phyloP scores from a whole-genome alignment of 2,329 filamentous ascomycete species.

The Cucurbitaria berberidis region DNA sequence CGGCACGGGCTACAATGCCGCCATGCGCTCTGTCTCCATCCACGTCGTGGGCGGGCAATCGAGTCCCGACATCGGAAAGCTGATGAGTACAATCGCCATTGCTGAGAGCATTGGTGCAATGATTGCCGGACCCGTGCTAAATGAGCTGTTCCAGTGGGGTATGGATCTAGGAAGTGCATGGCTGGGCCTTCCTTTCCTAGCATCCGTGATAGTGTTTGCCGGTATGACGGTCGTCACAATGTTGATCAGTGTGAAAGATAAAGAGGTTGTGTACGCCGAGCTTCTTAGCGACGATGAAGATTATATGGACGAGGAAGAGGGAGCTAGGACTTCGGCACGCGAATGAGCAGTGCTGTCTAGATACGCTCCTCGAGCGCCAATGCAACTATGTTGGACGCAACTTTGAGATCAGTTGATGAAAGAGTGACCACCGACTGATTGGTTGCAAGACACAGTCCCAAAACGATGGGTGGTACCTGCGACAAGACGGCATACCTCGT shows the following conservation, averaged over 20 bases:
- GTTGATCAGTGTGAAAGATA: constrained; percentile 33
- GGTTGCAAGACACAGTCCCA: neutral
- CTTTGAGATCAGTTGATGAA: too few relatives aligned
- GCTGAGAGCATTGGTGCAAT: constrained; percentile 56
- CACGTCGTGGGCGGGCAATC: constrained; percentile 55
- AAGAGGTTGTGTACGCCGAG: constrained; percentile 26
- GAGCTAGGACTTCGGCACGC: constrained; percentile 20
- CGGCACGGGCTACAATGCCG: constrained; percentile 56
- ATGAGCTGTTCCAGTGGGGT: constrained; percentile 55
- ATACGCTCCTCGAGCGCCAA: neutral
- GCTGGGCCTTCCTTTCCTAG: constrained; percentile 55
- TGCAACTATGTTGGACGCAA: neutral
- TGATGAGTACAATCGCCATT: constrained; percentile 59
- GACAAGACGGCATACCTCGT: neutral
- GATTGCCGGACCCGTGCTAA: constrained; percentile 55
- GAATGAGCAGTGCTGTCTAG: constrained; percentile 9
- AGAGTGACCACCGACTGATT: neutral
- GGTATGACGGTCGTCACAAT: constrained; percentile 37
- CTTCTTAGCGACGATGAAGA: constrained; percentile 25
- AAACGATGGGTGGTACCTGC: neutral
- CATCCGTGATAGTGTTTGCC: constrained; percentile 29
- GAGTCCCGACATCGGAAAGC: constrained; percentile 52
- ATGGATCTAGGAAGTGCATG: constrained; percentile 54
- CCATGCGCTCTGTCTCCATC: constrained; percentile 56
- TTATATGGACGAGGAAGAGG: constrained; percentile 13